Evolutionary conservation across 305 asterid genomes (phyloP), one percentile per base, ranked within the genome.

Genomic region (Fraxinus velutina): DNA sequence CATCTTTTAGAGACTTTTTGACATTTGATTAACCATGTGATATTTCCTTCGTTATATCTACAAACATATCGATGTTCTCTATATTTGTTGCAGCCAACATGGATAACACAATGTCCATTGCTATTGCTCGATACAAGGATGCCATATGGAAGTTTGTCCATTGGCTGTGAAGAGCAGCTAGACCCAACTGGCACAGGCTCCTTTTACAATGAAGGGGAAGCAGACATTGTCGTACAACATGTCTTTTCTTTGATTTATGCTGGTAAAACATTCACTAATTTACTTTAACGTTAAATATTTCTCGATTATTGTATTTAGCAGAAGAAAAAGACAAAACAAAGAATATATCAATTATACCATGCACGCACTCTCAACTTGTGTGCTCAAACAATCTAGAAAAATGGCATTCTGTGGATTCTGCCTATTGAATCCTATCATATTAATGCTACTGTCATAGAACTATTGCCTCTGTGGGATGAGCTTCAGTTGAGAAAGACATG

Each of bases 121-220:
- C 91, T 95, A 83, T 89, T 95, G 91, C 98, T 95, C 37, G 99
- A 95, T 87, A 95, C 99, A 39, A 91, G 99, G 85, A 88, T 89
- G 98, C 96, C 97, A 34, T 92, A 91, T 77, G 99, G 99, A 86
- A 95, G 99, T 88, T 89, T 96, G 80, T 94, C 97, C 64, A 86
- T 90, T 79, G 98, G 96, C 82, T 96, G 99, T 86, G 98, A 96
- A 85, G 99, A 96, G 90, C 94, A 94, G 83, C 81, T 96, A 84
- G 99, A 96, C 86, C 99, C 97, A 87, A 94, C 97, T 84, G 99
- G 99, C 86, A 96, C 99, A 29, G 99, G 99, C 85, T 96, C 99
- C 81, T 92, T 92, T 88, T 94, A 88, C 93, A 96, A 96, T 72
- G 98, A 94, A 87, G 98, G 99, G 83, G 99, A 96, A 86, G 98